Conservation (phyloP, 768 basidiomycete genomes). For the Tulasnella sp. region DNA sequence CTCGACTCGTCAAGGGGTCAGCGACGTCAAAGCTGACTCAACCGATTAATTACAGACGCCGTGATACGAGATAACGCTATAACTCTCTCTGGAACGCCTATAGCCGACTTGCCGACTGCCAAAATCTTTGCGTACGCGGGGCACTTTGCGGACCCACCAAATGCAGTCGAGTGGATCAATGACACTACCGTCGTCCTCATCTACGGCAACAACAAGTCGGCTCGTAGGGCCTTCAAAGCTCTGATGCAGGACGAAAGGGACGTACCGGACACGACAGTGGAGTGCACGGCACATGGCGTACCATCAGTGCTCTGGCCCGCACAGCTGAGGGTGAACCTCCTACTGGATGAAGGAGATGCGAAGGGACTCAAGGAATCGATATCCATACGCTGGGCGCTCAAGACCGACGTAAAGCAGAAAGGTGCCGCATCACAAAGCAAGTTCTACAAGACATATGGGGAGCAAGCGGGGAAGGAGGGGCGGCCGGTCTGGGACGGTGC, state of each 20-base stretch:
- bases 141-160: slow-evolving; percentile 57
- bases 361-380: slow-evolving; percentile 54
- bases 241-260: slow-evolving; percentile 17
- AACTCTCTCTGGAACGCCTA: slow-evolving; percentile 59
- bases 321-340: slow-evolving; percentile 62
- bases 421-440: slow-evolving; percentile 61
- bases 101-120: slow-evolving; percentile 61
- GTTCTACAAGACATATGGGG: slow-evolving; percentile 70
- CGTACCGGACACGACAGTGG: slow-evolving; percentile 37
- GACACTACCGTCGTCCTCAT: slow-evolving; percentile 74
- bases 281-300: slow-evolving; percentile 53
- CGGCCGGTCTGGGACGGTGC: slow-evolving; percentile 32
- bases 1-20: slow-evolving; percentile 6
- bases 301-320: slow-evolving; percentile 70
- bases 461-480: slow-evolving; percentile 48
- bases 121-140: slow-evolving; percentile 74
- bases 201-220: slow-evolving; percentile 45
- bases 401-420: slow-evolving; percentile 63
- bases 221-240: slow-evolving; percentile 25
- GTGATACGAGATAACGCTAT: slow-evolving; percentile 50
- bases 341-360: slow-evolving; percentile 44
- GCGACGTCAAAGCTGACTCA: neutral
- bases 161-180: slow-evolving; percentile 78
- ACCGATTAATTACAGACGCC: slow-evolving; percentile 11
- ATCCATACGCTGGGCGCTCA: slow-evolving; percentile 62